phyloP scores from a whole-genome alignment of 1,139 yeast genomes.

The Saccharomyces hybrid region DNA sequence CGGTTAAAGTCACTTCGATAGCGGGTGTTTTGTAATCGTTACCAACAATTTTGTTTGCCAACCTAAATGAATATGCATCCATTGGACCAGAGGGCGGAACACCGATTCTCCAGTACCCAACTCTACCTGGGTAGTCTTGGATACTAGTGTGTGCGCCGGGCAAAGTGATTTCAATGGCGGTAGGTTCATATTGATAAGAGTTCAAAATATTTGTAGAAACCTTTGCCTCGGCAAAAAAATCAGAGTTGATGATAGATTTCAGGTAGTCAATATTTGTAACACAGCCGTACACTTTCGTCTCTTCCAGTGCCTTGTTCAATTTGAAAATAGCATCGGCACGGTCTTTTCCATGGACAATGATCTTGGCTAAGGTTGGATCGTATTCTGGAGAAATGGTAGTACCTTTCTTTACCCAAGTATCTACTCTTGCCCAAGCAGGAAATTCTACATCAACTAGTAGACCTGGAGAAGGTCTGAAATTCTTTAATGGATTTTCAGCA shows the following conservation, averaged over 20 bases:
- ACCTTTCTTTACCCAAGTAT: slow-evolving; percentile 89
- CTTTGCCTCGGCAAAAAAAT: slow-evolving; percentile 74
- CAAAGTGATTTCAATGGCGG: slow-evolving; percentile 70
- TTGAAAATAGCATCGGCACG: slow-evolving; percentile 75
- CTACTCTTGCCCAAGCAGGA: slow-evolving; percentile 88
- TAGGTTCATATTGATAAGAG: slow-evolving; percentile 68
- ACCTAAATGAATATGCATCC: slow-evolving; percentile 85
- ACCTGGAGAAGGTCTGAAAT: slow-evolving; percentile 94
- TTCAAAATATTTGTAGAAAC: slow-evolving; percentile 86
- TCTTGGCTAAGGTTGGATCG: slow-evolving; percentile 94
- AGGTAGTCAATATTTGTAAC: slow-evolving; percentile 85
- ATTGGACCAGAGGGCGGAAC: slow-evolving; percentile 99
- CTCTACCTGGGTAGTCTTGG: slow-evolving; percentile 94
- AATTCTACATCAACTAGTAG: slow-evolving; percentile 77
- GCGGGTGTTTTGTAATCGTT: slow-evolving; percentile 78
- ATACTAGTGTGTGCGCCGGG: slow-evolving; percentile 96
- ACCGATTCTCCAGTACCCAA: slow-evolving; percentile 84
- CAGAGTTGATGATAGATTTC: slow-evolving; percentile 73
- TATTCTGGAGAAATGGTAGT: slow-evolving; percentile 87
- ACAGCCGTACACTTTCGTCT: slow-evolving; percentile 84
- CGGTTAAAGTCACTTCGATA: slow-evolving; percentile 78
- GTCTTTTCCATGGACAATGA: slow-evolving; percentile 87
- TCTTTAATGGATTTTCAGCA: slow-evolving; percentile 95
- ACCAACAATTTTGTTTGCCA: slow-evolving; percentile 87
- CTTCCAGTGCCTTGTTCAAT: slow-evolving; percentile 72